Percentiles rank a stretch among this genome's conserved stretches.
phyloP scores from a whole-genome alignment of 1,284 basidiomycete genomes.

The Cystobasidium sp. region DNA sequence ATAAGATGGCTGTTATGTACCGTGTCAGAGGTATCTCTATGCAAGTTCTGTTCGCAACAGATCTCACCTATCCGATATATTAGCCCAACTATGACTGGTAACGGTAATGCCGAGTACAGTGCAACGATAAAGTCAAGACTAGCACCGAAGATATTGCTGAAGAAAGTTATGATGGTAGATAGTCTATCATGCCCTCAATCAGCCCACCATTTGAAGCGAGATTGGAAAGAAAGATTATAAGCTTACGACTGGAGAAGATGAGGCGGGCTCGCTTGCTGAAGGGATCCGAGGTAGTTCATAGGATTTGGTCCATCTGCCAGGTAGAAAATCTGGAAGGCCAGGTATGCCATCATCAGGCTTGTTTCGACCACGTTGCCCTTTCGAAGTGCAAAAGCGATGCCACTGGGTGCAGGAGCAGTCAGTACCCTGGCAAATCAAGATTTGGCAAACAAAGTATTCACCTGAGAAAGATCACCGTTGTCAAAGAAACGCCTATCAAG shows the following conservation, averaged over 20 bases:
- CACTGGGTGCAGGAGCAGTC: conserved; percentile 45
- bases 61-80: conserved; percentile 50
- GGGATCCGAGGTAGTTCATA: conserved; percentile 49
- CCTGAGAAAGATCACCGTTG: conserved; percentile 78
- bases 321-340: conserved; percentile 53
- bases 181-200: conserved; percentile 34
- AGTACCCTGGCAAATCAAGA: not conserved
- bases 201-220: not conserved
- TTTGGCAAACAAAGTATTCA: not conserved
- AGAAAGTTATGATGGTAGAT: conserved; percentile 37
- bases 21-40: not conserved
- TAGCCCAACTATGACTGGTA: conserved; percentile 52
- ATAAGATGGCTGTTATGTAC: conserved; percentile 46
- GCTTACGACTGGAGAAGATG: conserved; percentile 20
- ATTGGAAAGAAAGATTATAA: too few relatives aligned
- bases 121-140: conserved; percentile 53
- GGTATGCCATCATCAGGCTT: conserved; percentile 51
- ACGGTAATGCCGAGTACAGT: conserved; percentile 51
- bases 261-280: conserved; percentile 39
- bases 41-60: not conserved
- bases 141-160: conserved; percentile 50
- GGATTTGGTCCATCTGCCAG: conserved; percentile 50
- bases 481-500: conserved; percentile 74
- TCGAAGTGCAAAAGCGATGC: conserved; percentile 84
- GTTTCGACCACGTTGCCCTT: conserved; percentile 93